phyloP scores from a whole-genome alignment of 371 early-diverging fungal species.

The Batrachochytrium dendrobatidis region DNA sequence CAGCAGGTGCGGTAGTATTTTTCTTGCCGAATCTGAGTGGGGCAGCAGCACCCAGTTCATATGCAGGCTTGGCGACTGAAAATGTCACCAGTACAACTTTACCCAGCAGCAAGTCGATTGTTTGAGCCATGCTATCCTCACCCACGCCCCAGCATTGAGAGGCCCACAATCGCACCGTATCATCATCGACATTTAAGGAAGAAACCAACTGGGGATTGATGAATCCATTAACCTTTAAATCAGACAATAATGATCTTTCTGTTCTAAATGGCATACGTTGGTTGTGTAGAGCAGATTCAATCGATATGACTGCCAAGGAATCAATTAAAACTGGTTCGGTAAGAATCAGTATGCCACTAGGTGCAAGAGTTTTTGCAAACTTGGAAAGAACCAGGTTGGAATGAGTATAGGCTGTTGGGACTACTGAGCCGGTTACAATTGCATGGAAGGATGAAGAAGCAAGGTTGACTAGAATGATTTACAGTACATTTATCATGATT shows the following conservation, averaged over 20 bases:
- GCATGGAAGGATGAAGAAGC: too few species aligned
- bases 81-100: constrained; percentile 38
- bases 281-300: not conserved
- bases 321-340: constrained; percentile 45
- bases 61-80: constrained; percentile 71
- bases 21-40: constrained; percentile 55
- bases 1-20: constrained; percentile 23
- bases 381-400: constrained; percentile 40
- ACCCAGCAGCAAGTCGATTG: constrained; percentile 21
- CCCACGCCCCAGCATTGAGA: constrained; percentile 28
- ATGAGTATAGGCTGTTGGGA: constrained; percentile 48
- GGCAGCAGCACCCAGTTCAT: constrained; percentile 73
- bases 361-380: constrained; percentile 43
- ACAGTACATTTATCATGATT: too few species aligned
- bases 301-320: constrained; percentile 13
- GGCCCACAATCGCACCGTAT: constrained; percentile 34
- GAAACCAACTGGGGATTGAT: constrained; percentile 37
- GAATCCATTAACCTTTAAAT: constrained; percentile 60
- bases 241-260: constrained; percentile 39
- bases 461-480: too few species aligned
- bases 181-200: constrained; percentile 22
- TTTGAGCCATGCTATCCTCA: constrained; percentile 22
- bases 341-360: constrained; percentile 49
- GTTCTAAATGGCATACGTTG: constrained; percentile 36
- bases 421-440: constrained; percentile 44